Percentiles rank a stretch among this genome's conserved stretches.
Conservation (phyloP, 129 eudicot species). For the Saussurea involucrata region DNA sequence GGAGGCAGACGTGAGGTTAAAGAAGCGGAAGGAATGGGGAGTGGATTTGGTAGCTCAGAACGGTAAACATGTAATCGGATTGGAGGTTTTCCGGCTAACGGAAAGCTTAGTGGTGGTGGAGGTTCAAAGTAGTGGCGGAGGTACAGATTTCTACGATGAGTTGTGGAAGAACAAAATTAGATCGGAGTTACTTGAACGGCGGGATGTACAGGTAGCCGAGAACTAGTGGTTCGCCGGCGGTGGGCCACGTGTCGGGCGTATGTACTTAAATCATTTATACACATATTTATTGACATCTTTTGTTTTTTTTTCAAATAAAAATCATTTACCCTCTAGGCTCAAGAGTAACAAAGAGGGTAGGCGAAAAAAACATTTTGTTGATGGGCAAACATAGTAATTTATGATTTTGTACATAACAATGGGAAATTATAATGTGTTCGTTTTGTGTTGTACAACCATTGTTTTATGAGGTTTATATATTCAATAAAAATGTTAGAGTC, state of each 20-base stretch:
- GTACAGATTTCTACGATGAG: slow-evolving; percentile 30
- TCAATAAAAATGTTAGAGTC: background rate
- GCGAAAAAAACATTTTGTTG: slow-evolving; percentile 2
- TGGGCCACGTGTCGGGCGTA: slow-evolving; percentile 18
- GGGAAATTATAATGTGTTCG: slow-evolving; percentile 21
- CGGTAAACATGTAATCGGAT: slow-evolving; percentile 38
- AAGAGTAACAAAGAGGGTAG: background rate
- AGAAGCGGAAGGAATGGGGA: slow-evolving; percentile 43
- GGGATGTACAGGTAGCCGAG: slow-evolving; percentile 25
- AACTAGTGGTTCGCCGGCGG: slow-evolving; percentile 18
- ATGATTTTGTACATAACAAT: slow-evolving; percentile 34
- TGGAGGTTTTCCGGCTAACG: slow-evolving; percentile 61
- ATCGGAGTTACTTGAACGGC: slow-evolving; percentile 40
- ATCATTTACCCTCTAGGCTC: background rate
- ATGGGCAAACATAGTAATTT: slow-evolving; percentile 9
- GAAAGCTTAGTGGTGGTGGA: slow-evolving; percentile 57
- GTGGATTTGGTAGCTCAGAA: slow-evolving; percentile 49
- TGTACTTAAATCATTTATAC: slow-evolving; percentile 17
- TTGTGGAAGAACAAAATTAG: slow-evolving; percentile 54
- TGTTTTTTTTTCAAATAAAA: background rate
- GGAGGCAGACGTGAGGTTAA: slow-evolving; percentile 24
- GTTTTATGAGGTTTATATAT: background rate
- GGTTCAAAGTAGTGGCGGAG: slow-evolving; percentile 45
- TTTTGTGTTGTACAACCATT: slow-evolving; percentile 19
- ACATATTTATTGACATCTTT: background rate